Base-by-base conservation (phyloP, 306 rosid species). In the Dryas drummondii region DNA sequence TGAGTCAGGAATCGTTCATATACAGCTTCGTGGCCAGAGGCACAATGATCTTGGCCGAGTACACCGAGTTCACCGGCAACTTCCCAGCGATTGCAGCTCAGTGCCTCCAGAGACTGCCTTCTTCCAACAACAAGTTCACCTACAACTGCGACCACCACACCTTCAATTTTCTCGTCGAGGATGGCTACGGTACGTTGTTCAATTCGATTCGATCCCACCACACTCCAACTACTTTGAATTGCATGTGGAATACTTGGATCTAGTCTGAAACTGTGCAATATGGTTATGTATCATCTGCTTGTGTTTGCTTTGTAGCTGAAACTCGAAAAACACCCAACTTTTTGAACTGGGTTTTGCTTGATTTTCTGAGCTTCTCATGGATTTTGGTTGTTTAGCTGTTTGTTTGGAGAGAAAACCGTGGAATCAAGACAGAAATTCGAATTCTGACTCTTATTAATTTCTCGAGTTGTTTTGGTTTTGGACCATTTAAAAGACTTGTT, bases 21-120 rank as follows among this genome's bases (percentile, higher is more conserved):
- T 94, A 94, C 74, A 88, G 98, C 81, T 91, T 94, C 32, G 96
- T 94, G 5, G 96, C 97, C 72, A 83, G 98, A 55, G 98, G 98
- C 53, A 94, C 93, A 22, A 65, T 91, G 96, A 88, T 94, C 81
- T 81, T 94, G 77, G 93, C 96, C 5, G 98, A 94, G 85, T 89
- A 85, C 87, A 91, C 96, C 2, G 89, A 94, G 88, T 94, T 94
- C 88, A 91, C 97, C 1, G 98, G 98, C 0, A 94, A 94, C 81
- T 94, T 94, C 48, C 96, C 97, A 9, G 96, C 97, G 64, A 91
- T 94, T 83, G 98, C 98, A 8, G 84, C 87, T 59, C 94, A 89
- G 87, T 93, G 98, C 73, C 97, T 93, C 3, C 94, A 91, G 83
- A 91, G 87, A 48, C 91, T 93, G 0, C 89, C 93, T 11, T 90